Evolutionary conservation across 306 rosid genomes (phyloP).

Genomic region (Castanea sativa): DNA sequence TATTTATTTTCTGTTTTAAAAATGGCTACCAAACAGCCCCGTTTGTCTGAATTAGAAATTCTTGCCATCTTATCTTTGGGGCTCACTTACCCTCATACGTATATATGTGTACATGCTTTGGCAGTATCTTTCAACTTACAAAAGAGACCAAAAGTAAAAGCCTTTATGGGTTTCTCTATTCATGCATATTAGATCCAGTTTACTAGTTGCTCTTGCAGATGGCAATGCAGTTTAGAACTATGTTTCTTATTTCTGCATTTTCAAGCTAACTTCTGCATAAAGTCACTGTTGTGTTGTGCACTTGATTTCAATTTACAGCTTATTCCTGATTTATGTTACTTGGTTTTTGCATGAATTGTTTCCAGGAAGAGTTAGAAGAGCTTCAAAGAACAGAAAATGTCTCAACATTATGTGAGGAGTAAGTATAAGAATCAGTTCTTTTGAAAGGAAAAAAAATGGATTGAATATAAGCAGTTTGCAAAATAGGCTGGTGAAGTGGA

Average conservation of each 20-base stretch:
- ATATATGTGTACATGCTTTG: not conserved
- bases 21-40: no score
- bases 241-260: not conserved
- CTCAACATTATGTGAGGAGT: constrained; percentile 66
- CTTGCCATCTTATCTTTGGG: not conserved
- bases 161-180: not conserved
- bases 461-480: constrained; percentile 1
- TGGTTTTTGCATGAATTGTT: constrained; percentile 13
- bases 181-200: not conserved
- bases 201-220: not conserved
- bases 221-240: not conserved
- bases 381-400: constrained; percentile 60
- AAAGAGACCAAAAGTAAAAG: not conserved
- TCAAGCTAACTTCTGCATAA: constrained; percentile 12
- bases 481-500: not conserved
- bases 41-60: not conserved
- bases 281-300: not conserved
- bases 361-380: constrained; percentile 75
- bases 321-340: constrained; percentile 14
- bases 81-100: not conserved
- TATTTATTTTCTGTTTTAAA: no score
- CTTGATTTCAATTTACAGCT: not conserved
- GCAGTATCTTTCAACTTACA: not conserved
- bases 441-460: constrained; percentile 1
- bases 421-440: constrained; percentile 31